Base-by-base conservation (phyloP, 108 stramenopile genomes). In the Cyclotella cryptica region DNA sequence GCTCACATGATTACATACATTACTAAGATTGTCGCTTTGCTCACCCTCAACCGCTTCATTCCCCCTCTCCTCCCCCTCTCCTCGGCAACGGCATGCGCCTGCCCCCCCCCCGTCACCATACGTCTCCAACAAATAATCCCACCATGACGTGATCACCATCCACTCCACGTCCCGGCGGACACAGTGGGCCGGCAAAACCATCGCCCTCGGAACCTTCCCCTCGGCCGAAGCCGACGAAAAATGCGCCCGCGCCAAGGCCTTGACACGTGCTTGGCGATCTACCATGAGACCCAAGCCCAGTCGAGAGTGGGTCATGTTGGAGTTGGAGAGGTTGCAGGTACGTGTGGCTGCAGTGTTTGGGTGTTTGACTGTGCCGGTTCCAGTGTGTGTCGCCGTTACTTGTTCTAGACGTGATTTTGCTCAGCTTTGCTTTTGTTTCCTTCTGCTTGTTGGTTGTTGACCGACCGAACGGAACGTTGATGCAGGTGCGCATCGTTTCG, bases 271-370 rank as follows among this genome's bases (percentile, higher is more conserved):
- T 45, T 96, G 95, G 95, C 78, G 95, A 22, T 88, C 87, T 18
- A 96, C 92, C n/a, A 96, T 96, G 92, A 86, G 95, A 3, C 95
- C 95, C 30, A 96, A 96, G 74, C 95, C 95, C 19, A 90, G 81
- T 11, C 71, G 95, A 19, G 95, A 96, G 51, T 96, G 95, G 95
- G 95, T 96, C 45, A 96, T 96, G 93, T 51, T 88, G 58, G 95
- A 96, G 71, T 81, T 96, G 10, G 95, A 96, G 70, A 79, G 95
- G 39, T 84, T 96, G 30, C 89, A 88, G 24, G 95, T 96, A 14
- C 82, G 95, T 24, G 86, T 91, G 14, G 92, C 92, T 3, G 4
- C 24, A 22, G n/a, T 19, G 24, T 24, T 12, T 2, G 2, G 2
- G 35, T 35, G 35, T 35, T 35, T 35, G 35, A 35, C 35, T 35